Conservation (phyloP, 2,329 filamentous ascomycete species). For the Diplocarpon rosae region DNA sequence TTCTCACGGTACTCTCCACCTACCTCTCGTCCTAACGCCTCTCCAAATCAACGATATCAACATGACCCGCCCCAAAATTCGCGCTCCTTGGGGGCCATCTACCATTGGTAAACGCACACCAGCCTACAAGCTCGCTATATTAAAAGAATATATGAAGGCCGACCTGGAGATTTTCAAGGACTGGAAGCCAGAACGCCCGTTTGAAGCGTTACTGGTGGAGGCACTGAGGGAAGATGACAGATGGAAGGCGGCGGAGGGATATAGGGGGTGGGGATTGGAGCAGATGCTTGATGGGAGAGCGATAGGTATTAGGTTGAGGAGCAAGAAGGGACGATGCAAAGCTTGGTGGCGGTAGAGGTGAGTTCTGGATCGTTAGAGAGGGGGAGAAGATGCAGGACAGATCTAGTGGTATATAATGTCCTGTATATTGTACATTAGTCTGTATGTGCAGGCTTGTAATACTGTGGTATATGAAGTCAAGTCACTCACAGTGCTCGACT, state of each 20-base stretch:
- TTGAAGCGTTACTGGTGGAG: conserved; percentile 2
- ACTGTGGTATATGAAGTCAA: too few relatives aligned
- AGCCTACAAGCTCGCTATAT: not conserved
- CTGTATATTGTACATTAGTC: too few relatives aligned
- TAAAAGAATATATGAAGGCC: not conserved
- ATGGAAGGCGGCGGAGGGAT: conserved; percentile 5
- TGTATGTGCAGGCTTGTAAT: too few relatives aligned
- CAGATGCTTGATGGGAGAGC: conserved; percentile 3
- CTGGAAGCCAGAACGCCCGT: conserved; percentile 4
- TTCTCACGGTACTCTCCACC: too few relatives aligned
- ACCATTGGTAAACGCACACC: not conserved
- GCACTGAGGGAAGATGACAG: conserved; percentile 8
- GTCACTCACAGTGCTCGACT: too few relatives aligned
- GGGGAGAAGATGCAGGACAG: too few relatives aligned
- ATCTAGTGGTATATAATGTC: too few relatives aligned
- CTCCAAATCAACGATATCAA: not conserved
- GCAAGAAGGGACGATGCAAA: not conserved
- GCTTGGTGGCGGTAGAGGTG: not conserved
- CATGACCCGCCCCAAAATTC: not conserved
- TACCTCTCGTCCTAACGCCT: too few relatives aligned
- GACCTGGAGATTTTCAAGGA: conserved; percentile 5
- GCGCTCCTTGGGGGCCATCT: not conserved
- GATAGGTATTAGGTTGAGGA: not conserved
- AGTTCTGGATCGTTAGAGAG: not conserved
- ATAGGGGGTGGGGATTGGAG: not conserved